Evolutionary conservation across 2,329 filamentous ascomycete genomes (phyloP).

Genomic region (Apiospora aurea): DNA sequence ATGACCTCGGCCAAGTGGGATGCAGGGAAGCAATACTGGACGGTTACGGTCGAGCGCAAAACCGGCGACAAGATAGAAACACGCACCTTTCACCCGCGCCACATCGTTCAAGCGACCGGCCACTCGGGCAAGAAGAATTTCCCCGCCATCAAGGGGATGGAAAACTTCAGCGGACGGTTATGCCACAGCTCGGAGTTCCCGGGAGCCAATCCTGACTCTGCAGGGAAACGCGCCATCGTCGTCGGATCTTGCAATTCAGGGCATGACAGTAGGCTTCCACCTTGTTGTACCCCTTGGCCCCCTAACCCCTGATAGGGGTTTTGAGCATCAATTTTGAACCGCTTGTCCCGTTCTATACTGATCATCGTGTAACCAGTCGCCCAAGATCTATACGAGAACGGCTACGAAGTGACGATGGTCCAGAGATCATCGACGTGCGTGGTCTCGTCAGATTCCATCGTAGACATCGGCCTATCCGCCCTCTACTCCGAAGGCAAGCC

Average conservation of each 20-base stretch:
- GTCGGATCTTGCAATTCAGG: conserved; percentile 66
- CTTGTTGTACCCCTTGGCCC: not conserved
- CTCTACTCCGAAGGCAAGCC: conserved; percentile 61
- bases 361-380: conserved; percentile 43
- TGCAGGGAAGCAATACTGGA: conserved; percentile 59
- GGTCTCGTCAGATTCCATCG: conserved; percentile 56
- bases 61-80: conserved; percentile 46
- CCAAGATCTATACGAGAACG: conserved; percentile 64
- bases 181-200: conserved; percentile 56
- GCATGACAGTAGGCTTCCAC: conserved; percentile 51
- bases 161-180: conserved; percentile 61
- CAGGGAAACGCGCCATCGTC: conserved; percentile 60
- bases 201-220: conserved; percentile 47
- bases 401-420: conserved; percentile 65
- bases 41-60: conserved; percentile 46
- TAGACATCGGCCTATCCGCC: conserved; percentile 59
- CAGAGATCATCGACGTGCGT: conserved; percentile 66
- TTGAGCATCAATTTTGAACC: not conserved
- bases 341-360: not conserved
- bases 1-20: conserved; percentile 57
- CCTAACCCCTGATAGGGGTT: not conserved
- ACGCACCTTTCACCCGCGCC: conserved; percentile 65
- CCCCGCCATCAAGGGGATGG: conserved; percentile 63
- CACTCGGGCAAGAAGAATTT: conserved; percentile 71
- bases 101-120: conserved; percentile 72